phyloP scores from a whole-genome alignment of 805 yeast species.

The Danielozyma ontarioensis region DNA sequence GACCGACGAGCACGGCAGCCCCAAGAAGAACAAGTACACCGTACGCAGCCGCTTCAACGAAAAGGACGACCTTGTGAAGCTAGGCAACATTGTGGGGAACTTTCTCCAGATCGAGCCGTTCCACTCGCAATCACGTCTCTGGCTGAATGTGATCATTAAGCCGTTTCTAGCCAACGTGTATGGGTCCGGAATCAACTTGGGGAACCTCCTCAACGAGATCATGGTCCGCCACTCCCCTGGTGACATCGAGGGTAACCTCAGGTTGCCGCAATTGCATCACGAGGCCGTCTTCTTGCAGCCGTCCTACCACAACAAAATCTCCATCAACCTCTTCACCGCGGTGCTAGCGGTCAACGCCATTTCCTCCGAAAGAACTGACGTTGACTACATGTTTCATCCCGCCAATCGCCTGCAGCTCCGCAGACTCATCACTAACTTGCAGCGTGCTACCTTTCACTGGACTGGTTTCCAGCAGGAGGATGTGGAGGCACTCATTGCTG shows the following conservation, averaged over 20 bases:
- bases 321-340: slow-evolving; percentile 60
- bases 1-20: slow-evolving; percentile 5
- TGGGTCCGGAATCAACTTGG: slow-evolving; percentile 39
- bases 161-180: slow-evolving; percentile 40
- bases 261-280: slow-evolving; percentile 55
- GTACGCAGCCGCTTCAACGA: slow-evolving; percentile 49
- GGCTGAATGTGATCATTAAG: slow-evolving; percentile 42
- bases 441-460: slow-evolving; percentile 70
- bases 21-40: slow-evolving; percentile 28
- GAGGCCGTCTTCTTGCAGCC: slow-evolving; percentile 56
- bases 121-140: slow-evolving; percentile 39
- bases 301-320: slow-evolving; percentile 54
- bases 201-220: slow-evolving; percentile 39
- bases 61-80: slow-evolving; percentile 45
- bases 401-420: slow-evolving; percentile 49
- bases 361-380: slow-evolving; percentile 61
- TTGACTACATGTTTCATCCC: slow-evolving; percentile 69
- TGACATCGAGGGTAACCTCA: slow-evolving; percentile 52
- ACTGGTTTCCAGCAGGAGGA: slow-evolving; percentile 63
- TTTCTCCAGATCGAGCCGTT: slow-evolving; percentile 60
- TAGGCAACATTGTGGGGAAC: slow-evolving; percentile 49
- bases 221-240: slow-evolving; percentile 52
- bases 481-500: slow-evolving; percentile 45
- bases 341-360: slow-evolving; percentile 71
- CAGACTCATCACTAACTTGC: slow-evolving; percentile 55